Evolutionary conservation across 202 grass and related monocot species (phyloP).

Genomic region (Dendrocalamus latiflorus): DNA sequence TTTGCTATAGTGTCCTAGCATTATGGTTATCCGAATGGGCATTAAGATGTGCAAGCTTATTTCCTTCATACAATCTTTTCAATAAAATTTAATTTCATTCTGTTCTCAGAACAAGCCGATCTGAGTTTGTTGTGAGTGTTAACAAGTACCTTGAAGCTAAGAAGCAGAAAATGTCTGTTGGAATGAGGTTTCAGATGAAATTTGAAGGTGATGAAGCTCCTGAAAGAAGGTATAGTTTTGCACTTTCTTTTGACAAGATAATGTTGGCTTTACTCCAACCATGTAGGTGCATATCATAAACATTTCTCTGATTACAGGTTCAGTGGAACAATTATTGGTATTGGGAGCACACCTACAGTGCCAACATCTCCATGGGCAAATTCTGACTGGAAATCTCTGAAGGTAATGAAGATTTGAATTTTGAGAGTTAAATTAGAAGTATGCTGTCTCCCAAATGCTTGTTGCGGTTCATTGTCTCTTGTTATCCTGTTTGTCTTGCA

Average conservation of each 20-base stretch:
- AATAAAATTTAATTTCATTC: constrained; percentile 16
- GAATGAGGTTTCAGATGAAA: constrained; percentile 94
- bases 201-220: constrained; percentile 96
- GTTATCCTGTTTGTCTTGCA: background rate
- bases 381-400: constrained; percentile 91
- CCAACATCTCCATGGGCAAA: constrained; percentile 60
- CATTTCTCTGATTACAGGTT: constrained; percentile 52
- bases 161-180: constrained; percentile 74
- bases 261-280: constrained; percentile 9
- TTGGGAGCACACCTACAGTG: constrained; percentile 34
- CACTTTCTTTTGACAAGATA: constrained; percentile 14
- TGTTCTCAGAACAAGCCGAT: constrained; percentile 71
- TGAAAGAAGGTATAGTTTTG: constrained; percentile 68
- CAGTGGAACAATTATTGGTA: constrained; percentile 82
- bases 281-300: constrained; percentile 3
- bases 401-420: constrained; percentile 45
- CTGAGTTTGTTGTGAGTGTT: constrained; percentile 82
- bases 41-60: background rate
- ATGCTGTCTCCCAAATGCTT: background rate
- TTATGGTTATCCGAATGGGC: background rate
- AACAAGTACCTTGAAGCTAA: constrained; percentile 96
- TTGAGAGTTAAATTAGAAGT: background rate
- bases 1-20: background rate
- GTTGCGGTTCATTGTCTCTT: background rate
- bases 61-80: background rate